These are phyloP conservation scores for Boletus sp. DNA, from an alignment of 1,284 basidiomycete genomes.

Conservation along the genomic window DNA sequence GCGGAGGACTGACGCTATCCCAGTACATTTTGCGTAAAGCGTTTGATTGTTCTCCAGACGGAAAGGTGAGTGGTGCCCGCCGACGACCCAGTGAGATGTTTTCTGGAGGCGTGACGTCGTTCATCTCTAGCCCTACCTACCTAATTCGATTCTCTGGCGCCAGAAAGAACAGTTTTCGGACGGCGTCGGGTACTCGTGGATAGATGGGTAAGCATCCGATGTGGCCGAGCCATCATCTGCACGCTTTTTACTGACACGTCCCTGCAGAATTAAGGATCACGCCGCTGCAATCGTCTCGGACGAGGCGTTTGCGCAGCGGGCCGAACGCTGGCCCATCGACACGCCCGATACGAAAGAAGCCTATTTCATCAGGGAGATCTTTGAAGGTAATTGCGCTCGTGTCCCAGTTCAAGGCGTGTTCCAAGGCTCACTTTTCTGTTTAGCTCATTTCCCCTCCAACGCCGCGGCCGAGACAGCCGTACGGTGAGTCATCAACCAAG, in stretches of 20 bases:
- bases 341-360: constrained; percentile 98
- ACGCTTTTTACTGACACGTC: neutral
- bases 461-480: constrained; percentile 92
- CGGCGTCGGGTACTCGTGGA: constrained; percentile 99
- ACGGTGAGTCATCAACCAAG: constrained; percentile 48
- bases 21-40: constrained; percentile 97
- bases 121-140: constrained; percentile 79
- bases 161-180: constrained; percentile 99
- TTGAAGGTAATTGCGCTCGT: constrained; percentile 64
- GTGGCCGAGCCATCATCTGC: neutral
- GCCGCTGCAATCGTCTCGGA: constrained; percentile 77
- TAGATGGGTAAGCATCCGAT: constrained; percentile 75
- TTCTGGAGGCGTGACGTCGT: constrained; percentile 2
- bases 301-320: constrained; percentile 73
- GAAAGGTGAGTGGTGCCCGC: constrained; percentile 53
- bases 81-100: neutral
- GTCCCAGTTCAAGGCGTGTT: constrained; percentile 4
- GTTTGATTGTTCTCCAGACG: constrained; percentile 85
- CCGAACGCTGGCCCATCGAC: constrained; percentile 75
- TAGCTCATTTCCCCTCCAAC: constrained; percentile 78
- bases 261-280: constrained; percentile 81
- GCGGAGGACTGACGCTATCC: constrained; percentile 8
- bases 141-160: constrained; percentile 93
- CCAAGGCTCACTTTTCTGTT: constrained; percentile 9
- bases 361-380: constrained; percentile 91